These are phyloP conservation scores for Colletotrichum eleusines DNA, from an alignment of 2,329 filamentous ascomycete species.

Conservation along the genomic window DNA sequence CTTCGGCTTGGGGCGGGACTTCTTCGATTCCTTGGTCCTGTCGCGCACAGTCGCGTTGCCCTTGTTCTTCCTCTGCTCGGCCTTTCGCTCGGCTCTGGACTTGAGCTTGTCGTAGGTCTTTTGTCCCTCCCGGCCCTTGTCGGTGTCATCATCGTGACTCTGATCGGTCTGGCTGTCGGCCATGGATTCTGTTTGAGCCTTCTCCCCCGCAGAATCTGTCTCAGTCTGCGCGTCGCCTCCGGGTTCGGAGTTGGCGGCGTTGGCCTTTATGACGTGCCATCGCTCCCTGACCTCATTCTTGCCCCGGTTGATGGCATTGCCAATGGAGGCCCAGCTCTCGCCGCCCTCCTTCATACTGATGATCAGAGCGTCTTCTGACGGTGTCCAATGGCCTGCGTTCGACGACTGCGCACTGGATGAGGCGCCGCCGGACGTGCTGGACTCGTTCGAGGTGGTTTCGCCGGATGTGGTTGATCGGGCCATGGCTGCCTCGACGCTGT, in stretches of 20 bases:
- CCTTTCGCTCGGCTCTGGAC: slow-evolving; percentile 17
- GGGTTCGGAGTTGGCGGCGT: slow-evolving; percentile 35
- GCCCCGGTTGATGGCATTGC: slow-evolving; percentile 44
- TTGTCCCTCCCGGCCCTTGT: slow-evolving; percentile 1
- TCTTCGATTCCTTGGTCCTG: background rate
- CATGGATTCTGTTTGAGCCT: background rate
- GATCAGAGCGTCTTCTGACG: slow-evolving; percentile 53
- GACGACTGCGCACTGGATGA: slow-evolving; percentile 18
- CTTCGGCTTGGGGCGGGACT: slow-evolving; percentile 23
- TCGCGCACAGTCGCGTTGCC: background rate
- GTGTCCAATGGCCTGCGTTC: slow-evolving; percentile 46
- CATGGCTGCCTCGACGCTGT: background rate
- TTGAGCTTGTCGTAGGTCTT: slow-evolving; percentile 18
- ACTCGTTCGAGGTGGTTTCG: slow-evolving; percentile 24
- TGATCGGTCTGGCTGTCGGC: background rate
- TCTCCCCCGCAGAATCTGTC: background rate
- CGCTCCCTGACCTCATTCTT: slow-evolving; percentile 50
- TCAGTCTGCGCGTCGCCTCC: slow-evolving; percentile 12
- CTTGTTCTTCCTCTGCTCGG: slow-evolving; percentile 3
- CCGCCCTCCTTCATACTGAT: slow-evolving; percentile 50
- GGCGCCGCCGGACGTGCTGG: slow-evolving; percentile 4
- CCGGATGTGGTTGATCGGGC: slow-evolving; percentile 18
- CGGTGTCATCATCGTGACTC: background rate
- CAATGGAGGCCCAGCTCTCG: slow-evolving; percentile 50
- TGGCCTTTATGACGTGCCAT: slow-evolving; percentile 50